Percentiles rank a stretch among this genome's conserved stretches.
Conservation (phyloP, 2,329 filamentous ascomycete genomes). For the Teratosphaeria gauchensis region DNA sequence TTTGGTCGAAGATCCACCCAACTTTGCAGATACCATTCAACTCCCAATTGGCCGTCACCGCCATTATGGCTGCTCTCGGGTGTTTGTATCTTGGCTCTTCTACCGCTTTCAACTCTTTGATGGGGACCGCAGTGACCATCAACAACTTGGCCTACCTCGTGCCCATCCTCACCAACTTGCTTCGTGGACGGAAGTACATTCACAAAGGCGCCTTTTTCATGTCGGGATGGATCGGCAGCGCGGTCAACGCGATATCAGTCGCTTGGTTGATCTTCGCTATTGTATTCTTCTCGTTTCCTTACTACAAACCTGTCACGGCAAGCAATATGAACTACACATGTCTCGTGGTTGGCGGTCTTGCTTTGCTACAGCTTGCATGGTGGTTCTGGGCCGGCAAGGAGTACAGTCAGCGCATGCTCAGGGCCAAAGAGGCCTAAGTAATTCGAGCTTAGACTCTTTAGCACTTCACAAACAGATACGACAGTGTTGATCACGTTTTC, state of each 20-base stretch:
- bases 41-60: not conserved
- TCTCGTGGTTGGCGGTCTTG: not conserved
- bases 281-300: slow-evolving; percentile 26
- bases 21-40: not conserved
- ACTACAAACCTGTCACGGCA: not conserved
- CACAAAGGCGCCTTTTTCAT: slow-evolving; percentile 1
- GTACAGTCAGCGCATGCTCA: not conserved
- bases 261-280: slow-evolving; percentile 42
- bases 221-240: not conserved
- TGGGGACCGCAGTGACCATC: slow-evolving; percentile 34
- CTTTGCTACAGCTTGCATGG: not conserved
- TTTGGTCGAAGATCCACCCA: not conserved
- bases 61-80: not conserved
- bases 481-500: not conserved
- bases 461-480: not conserved
- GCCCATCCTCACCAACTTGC: slow-evolving; percentile 37
- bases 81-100: slow-evolving; percentile 3
- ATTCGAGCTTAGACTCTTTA: not conserved
- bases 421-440: not conserved
- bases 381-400: not conserved
- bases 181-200: slow-evolving; percentile 24
- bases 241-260: slow-evolving; percentile 29
- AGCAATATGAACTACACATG: slow-evolving; percentile 1
- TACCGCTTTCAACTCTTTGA: slow-evolving; percentile 24
- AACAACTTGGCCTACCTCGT: slow-evolving; percentile 31